Evolutionary conservation across 345 rosid species (phyloP).

Genomic region (Lepidium sativum): DNA sequence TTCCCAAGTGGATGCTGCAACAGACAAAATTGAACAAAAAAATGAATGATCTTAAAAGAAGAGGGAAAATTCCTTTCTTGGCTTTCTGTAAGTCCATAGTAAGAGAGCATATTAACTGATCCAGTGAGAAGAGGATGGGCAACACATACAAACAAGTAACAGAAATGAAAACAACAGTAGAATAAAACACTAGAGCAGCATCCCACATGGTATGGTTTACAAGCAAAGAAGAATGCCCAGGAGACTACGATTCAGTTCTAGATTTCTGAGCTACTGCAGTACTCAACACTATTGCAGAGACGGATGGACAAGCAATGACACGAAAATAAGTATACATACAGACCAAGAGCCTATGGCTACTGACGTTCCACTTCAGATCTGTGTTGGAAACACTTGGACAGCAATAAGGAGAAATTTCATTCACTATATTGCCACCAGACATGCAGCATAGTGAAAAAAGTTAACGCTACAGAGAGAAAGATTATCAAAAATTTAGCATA

Average conservation of each 20-base stretch:
- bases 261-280: conserved; percentile 1
- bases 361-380: not conserved
- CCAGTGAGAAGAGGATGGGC: conserved; percentile 7
- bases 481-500: conserved; percentile 32
- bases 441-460: not conserved
- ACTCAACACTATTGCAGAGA: conserved; percentile 1
- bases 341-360: conserved; percentile 10
- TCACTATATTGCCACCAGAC: not conserved
- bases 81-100: not conserved
- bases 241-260: not conserved
- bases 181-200: conserved; percentile 7
- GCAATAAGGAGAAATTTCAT: not conserved
- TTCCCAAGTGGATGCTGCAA: conserved; percentile 95
- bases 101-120: not conserved
- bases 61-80: not conserved
- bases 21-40: conserved; percentile 10
- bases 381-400: not conserved
- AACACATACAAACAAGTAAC: not conserved
- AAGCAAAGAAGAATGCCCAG: not conserved
- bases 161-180: not conserved
- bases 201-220: not conserved
- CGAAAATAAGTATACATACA: not conserved
- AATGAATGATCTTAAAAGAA: conserved; percentile 1
- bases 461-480: not conserved
- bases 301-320: not conserved